Evolutionary conservation across 352 stramenopile species (phyloP).

Genomic region (Phytopythium cucurbitacearum): DNA sequence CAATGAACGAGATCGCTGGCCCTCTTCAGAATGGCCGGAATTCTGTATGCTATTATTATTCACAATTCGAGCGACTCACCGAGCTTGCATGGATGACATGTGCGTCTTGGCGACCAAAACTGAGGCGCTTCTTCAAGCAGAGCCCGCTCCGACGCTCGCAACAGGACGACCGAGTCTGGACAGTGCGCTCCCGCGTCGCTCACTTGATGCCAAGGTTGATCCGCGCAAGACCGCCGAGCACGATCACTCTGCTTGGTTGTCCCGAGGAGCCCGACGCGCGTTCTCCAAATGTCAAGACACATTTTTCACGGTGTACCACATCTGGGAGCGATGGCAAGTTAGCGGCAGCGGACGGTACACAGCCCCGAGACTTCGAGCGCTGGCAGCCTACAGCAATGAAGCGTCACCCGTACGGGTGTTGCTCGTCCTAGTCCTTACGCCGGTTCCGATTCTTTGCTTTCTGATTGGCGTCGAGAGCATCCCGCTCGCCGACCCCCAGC

Average conservation of each 20-base stretch:
- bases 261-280: no score
- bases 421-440: not conserved
- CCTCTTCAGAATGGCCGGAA: no score
- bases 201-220: no score
- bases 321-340: slow-evolving; percentile 5
- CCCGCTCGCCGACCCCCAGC: not conserved
- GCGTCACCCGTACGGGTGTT: slow-evolving; percentile 1
- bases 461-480: slow-evolving; percentile 2
- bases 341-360: slow-evolving; percentile 4
- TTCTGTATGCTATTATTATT: no score
- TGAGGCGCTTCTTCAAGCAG: no score
- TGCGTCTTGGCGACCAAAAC: no score
- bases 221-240: not conserved
- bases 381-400: not conserved
- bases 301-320: not conserved
- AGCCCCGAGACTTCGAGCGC: not conserved
- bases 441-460: slow-evolving; percentile 5
- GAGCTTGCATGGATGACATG: no score
- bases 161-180: no score
- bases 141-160: no score
- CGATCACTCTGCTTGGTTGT: not conserved
- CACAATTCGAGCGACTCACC: no score
- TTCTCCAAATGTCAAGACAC: not conserved
- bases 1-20: no score
- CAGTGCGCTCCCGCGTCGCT: no score